Evolutionary conservation across 1,139 yeast species (phyloP).

Genomic region (Diutina catenulata): DNA sequence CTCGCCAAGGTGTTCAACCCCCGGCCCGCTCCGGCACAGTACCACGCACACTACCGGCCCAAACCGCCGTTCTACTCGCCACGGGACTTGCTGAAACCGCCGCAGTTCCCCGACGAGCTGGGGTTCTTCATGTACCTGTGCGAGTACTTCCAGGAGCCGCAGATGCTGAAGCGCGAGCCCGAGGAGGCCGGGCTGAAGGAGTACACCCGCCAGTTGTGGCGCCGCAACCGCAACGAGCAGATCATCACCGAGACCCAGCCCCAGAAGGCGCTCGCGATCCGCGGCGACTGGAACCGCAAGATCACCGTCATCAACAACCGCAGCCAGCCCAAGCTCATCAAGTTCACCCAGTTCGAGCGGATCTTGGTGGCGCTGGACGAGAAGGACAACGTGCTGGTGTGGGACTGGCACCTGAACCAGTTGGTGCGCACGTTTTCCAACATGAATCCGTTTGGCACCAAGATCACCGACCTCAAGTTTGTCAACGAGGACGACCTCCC

Average conservation of each 20-base stretch:
- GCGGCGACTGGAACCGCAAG: slow-evolving; percentile 76
- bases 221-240: slow-evolving; percentile 77
- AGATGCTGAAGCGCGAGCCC: slow-evolving; percentile 72
- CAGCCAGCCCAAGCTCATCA: slow-evolving; percentile 67
- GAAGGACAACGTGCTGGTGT: slow-evolving; percentile 70
- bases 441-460: slow-evolving; percentile 78
- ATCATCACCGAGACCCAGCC: slow-evolving; percentile 84
- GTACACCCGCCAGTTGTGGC: slow-evolving; percentile 75
- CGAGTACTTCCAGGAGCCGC: slow-evolving; percentile 95
- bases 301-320: slow-evolving; percentile 55
- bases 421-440: slow-evolving; percentile 65
- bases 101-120: slow-evolving; percentile 53
- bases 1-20: slow-evolving; percentile 26
- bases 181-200: slow-evolving; percentile 93
- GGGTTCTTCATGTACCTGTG: slow-evolving; percentile 80
- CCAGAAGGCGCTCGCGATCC: slow-evolving; percentile 71
- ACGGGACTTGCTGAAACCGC: slow-evolving; percentile 23
- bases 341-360: slow-evolving; percentile 86
- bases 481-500: slow-evolving; percentile 90
- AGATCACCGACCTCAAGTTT: slow-evolving; percentile 76
- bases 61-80: slow-evolving; percentile 39
- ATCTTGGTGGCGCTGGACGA: slow-evolving; percentile 75
- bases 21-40: slow-evolving; percentile 33
- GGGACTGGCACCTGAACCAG: slow-evolving; percentile 70
- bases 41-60: slow-evolving; percentile 40